These are phyloP conservation scores for Lactarius psammicola DNA, from an alignment of 768 basidiomycete genomes.

Conservation along the genomic window DNA sequence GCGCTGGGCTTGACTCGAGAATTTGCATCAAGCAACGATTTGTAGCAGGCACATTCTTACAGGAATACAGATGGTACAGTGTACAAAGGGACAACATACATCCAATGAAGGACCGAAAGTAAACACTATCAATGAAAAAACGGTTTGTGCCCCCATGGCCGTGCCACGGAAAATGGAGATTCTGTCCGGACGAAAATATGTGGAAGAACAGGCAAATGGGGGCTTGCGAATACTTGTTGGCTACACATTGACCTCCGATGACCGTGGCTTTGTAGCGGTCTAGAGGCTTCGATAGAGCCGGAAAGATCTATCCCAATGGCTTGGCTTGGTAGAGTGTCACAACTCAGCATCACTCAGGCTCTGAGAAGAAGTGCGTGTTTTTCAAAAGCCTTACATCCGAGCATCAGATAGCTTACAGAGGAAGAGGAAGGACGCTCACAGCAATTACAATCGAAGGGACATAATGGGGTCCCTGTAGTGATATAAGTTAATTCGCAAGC, in stretches of 20 bases:
- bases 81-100: background rate
- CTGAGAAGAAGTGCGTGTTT: background rate
- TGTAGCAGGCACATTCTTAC: background rate
- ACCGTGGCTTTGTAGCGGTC: slow-evolving; percentile 29
- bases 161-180: background rate
- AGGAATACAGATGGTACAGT: background rate
- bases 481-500: slow-evolving; percentile 26
- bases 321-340: background rate
- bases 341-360: background rate
- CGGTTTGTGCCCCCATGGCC: slow-evolving; percentile 17
- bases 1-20: background rate
- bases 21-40: background rate
- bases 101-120: background rate
- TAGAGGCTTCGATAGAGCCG: slow-evolving; percentile 38
- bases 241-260: slow-evolving; percentile 37
- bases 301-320: background rate
- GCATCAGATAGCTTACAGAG: background rate
- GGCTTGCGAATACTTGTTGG: slow-evolving; percentile 22
- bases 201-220: slow-evolving; percentile 19
- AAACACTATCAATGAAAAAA: too few relatives aligned
- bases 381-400: slow-evolving; percentile 29
- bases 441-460: slow-evolving; percentile 88
- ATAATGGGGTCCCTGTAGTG: slow-evolving; percentile 69
- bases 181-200: slow-evolving; percentile 21
- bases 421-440: slow-evolving; percentile 50